A percentile compares a stretch with the other conserved stretches of the same genome.
phyloP scores from a whole-genome alignment of 2,329 filamentous ascomycete species.

The Thermoascus crustaceus region DNA sequence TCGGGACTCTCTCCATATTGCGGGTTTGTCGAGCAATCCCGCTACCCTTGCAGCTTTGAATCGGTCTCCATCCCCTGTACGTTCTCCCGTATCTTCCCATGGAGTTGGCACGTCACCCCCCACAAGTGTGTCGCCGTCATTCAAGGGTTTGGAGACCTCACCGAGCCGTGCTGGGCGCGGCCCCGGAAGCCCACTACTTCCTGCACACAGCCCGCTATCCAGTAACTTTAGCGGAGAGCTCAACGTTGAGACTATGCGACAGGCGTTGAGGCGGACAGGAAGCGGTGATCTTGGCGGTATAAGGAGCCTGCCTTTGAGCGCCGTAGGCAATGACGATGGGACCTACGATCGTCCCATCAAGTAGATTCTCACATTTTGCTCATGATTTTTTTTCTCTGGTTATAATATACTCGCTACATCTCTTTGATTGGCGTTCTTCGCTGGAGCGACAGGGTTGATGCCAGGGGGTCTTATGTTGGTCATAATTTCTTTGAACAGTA shows the following conservation, averaged over 20 bases:
- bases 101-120: constrained; percentile 62
- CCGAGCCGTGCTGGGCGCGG: constrained; percentile 48
- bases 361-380: not conserved
- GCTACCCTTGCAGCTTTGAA: constrained; percentile 31
- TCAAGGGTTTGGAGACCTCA: constrained; percentile 66
- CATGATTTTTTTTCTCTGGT: too few relatives aligned
- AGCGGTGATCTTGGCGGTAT: constrained; percentile 63
- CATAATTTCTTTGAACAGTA: too few relatives aligned
- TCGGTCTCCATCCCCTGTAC: constrained; percentile 70
- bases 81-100: constrained; percentile 69
- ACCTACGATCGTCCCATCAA: constrained; percentile 19
- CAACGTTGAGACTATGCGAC: constrained; percentile 87
- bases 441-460: too few relatives aligned
- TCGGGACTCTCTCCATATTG: constrained; percentile 62
- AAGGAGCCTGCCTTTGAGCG: constrained; percentile 25
- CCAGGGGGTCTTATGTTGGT: too few relatives aligned
- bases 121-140: constrained; percentile 64
- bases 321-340: constrained; percentile 26
- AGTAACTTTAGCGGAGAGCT: constrained; percentile 56
- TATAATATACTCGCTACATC: too few relatives aligned
- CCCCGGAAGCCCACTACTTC: constrained; percentile 54
- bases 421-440: too few relatives aligned
- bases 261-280: constrained; percentile 75
- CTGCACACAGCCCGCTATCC: constrained; percentile 45
- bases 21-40: constrained; percentile 49